Conservation (phyloP, 176 grass and related monocot genomes). For the Themeda triandra region DNA sequence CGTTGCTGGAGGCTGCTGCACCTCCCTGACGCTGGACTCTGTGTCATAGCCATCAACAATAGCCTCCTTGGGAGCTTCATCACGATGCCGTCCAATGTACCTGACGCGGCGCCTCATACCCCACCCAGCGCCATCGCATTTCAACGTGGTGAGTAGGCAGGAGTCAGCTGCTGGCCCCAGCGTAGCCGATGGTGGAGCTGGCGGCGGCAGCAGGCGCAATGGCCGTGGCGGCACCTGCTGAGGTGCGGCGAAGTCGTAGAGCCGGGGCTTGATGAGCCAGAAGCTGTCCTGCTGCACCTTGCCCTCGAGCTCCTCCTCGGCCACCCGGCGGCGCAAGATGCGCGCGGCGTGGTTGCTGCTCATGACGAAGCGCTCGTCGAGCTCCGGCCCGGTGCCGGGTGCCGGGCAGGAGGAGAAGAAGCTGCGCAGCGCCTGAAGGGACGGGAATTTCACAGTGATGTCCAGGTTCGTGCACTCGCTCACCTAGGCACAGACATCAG, state of each 20-base stretch:
- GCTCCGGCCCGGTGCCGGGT: slow-evolving; percentile 44
- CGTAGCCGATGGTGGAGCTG: not conserved
- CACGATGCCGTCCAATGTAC: slow-evolving; percentile 61
- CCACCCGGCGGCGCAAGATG: slow-evolving; percentile 50
- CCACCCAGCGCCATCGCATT: slow-evolving; percentile 54
- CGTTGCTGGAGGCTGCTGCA: not conserved
- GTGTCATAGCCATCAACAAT: slow-evolving; percentile 30
- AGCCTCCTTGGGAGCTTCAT: slow-evolving; percentile 34
- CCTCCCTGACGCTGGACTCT: slow-evolving; percentile 36
- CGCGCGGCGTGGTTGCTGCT: slow-evolving; percentile 73
- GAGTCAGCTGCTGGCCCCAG: slow-evolving; percentile 3
- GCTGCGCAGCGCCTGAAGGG: slow-evolving; percentile 52
- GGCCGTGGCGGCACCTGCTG: not conserved
- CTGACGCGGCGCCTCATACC: slow-evolving; percentile 72
- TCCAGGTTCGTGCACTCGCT: slow-evolving; percentile 51
- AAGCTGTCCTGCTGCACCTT: slow-evolving; percentile 68
- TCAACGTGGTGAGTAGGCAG: slow-evolving; percentile 53
- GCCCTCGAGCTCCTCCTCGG: slow-evolving; percentile 29
- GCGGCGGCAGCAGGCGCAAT: not conserved
- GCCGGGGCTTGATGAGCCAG: slow-evolving; percentile 52
- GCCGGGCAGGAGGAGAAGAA: slow-evolving; percentile 52
- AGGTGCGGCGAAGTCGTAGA: slow-evolving; percentile 29
- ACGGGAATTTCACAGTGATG: slow-evolving; percentile 69
- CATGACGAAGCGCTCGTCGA: slow-evolving; percentile 85
- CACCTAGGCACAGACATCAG: slow-evolving; percentile 32